Evolutionary conservation across 495 filamentous ascomycete genomes (phyloP).

Genomic region (Staphylotrichum tortipilum): DNA sequence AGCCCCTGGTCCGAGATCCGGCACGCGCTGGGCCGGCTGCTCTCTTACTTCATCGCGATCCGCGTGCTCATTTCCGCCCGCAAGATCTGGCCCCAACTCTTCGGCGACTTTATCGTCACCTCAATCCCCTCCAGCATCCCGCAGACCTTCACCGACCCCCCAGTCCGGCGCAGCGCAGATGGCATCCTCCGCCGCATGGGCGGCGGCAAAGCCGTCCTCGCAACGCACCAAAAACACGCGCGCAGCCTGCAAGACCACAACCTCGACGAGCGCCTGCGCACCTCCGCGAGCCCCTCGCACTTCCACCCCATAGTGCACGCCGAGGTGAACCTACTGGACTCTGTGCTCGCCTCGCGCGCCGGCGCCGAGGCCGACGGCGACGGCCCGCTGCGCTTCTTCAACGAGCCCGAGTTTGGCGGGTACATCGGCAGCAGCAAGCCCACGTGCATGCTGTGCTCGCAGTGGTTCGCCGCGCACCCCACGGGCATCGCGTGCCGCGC

Average conservation of each 20-base stretch:
- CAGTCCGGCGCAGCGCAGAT: background rate
- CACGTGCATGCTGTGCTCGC: constrained; percentile 28
- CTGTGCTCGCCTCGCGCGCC: constrained; percentile 17
- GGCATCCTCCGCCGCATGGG: constrained; percentile 14
- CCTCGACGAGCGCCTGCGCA: background rate
- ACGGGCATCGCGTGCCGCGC: constrained; percentile 17
- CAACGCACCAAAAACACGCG: background rate
- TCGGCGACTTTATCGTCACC: constrained; percentile 13
- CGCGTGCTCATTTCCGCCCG: constrained; percentile 6
- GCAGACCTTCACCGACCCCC: background rate
- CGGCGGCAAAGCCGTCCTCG: background rate
- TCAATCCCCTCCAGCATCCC: constrained; percentile 10
- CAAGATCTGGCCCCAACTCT: constrained; percentile 11
- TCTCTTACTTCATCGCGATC: constrained; percentile 15
- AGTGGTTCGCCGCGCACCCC: constrained; percentile 24
- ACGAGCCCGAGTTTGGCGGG: constrained; percentile 14
- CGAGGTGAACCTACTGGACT: constrained; percentile 25
- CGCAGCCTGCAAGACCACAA: background rate
- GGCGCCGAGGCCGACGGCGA: background rate
- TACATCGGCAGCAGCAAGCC: constrained; percentile 37
- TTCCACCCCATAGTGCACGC: constrained; percentile 27
- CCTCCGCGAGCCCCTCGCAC: background rate
- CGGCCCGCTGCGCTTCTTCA: constrained; percentile 19
- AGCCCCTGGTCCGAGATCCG: constrained; percentile 12
- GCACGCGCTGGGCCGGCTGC: constrained; percentile 14